Conservation (phyloP, 2,329 filamentous ascomycete genomes). For the Colletotrichum karsti region DNA sequence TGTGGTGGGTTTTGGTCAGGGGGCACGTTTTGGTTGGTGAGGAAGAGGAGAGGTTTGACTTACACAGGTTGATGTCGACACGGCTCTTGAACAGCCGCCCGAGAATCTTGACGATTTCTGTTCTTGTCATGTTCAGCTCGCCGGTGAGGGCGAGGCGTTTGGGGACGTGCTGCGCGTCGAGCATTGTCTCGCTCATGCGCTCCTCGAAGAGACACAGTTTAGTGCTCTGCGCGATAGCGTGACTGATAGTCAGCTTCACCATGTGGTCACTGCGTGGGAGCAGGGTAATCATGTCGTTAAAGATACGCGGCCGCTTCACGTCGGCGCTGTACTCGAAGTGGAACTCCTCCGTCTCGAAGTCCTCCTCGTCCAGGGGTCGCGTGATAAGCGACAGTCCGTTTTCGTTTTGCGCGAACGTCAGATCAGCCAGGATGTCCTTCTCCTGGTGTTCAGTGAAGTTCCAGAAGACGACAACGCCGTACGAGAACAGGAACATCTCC, state of each 20-base stretch:
- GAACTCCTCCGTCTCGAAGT: conserved; percentile 98
- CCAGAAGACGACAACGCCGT: conserved; percentile 98
- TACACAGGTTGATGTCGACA: conserved; percentile 97
- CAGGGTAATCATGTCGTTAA: conserved; percentile 99
- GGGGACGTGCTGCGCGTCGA: conserved; percentile 90
- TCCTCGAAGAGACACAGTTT: conserved; percentile 97
- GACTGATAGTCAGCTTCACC: conserved; percentile 98
- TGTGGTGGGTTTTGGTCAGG: conserved; percentile 41
- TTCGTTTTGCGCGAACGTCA: conserved; percentile 84
- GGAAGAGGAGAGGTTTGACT: conserved; percentile 51
- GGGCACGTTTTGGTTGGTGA: background rate
- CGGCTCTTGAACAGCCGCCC: conserved; percentile 91
- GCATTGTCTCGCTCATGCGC: conserved; percentile 93
- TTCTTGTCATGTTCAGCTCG: conserved; percentile 87
- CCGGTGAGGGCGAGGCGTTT: conserved; percentile 89
- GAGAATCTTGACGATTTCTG: conserved; percentile 91
- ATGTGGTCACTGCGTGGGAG: conserved; percentile 92
- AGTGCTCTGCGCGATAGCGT: conserved; percentile 96
- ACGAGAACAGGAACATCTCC: conserved; percentile 97
- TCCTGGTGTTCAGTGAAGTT: conserved; percentile 97
- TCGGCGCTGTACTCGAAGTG: conserved; percentile 95
- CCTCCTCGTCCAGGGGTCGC: conserved; percentile 83
- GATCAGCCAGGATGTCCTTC: conserved; percentile 93
- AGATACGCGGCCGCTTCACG: conserved; percentile 88
- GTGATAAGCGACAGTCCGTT: conserved; percentile 74